Base-by-base conservation (phyloP, 1,139 yeast genomes). In the Nakaseomyces bracarensis region DNA sequence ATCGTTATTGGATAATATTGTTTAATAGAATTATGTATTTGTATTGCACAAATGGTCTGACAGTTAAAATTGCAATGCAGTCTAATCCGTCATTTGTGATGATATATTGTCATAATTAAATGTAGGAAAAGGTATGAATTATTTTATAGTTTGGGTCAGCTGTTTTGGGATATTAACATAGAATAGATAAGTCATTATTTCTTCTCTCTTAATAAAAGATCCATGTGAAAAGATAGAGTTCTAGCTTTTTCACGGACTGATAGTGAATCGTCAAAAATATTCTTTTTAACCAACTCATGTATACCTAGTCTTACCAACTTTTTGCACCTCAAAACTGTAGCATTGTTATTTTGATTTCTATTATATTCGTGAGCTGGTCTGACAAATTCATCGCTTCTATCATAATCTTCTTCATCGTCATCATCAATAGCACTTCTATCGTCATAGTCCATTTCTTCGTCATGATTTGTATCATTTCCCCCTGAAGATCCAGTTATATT, bases 211-310 rank as follows among this genome's bases (percentile, higher is more conserved):
- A 58, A 45, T 33, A 58, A 44, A 16, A 49, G 40, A 43, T 58
- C 61, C 63, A 58, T 58, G 29, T 57, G 60, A 45, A 51, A 57
- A n/a, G 55, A 45, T 26, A 60, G 45, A 2, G 58, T 54, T 40
- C 58, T 54, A 4, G 64, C 60, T 40, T 60, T 58, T 31, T 60
- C 63, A 41, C 60, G 52, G 3, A 59, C 61, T 34, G 54, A 46
- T 20, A 59, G 45, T 14, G 58, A 47, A 18, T 53, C 57, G 36
- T 57, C 61, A 25, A 53, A 51, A 4, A 55, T 51, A 27, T 57
- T 56, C 22, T 53, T 49, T 45, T 53, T 52, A 3, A 59, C 56
- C 6, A 57, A 44, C 13, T 57, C 58, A 39, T 54, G 50, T 20
- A 60, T 44, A 2, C 63, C 63, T 38, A 57, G 38, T 7, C 45